Evolutionary conservation across 768 basidiomycete species (phyloP).

Genomic region (Mycena rebaudengoi): DNA sequence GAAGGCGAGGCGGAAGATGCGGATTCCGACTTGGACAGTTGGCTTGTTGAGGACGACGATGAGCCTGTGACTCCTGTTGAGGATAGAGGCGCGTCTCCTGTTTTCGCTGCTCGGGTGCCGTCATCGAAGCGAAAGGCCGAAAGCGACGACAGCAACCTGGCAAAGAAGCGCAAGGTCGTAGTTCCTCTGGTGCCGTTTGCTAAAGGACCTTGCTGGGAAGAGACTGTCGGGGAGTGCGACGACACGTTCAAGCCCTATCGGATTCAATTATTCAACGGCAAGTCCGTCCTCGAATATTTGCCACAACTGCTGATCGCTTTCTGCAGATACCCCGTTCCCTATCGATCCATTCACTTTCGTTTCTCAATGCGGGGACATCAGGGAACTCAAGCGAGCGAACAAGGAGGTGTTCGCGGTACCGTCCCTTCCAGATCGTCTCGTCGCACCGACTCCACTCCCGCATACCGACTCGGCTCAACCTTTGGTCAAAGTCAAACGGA

Average conservation of each 20-base stretch:
- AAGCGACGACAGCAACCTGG: conserved; percentile 53
- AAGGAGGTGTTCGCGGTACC: conserved; percentile 56
- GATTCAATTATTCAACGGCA: conserved; percentile 89
- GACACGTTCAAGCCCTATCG: conserved; percentile 78
- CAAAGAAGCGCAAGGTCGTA: conserved; percentile 81
- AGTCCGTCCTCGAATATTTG: conserved; percentile 25
- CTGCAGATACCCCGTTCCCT: conserved; percentile 72
- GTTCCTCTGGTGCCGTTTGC: conserved; percentile 81
- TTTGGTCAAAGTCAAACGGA: conserved; percentile 24
- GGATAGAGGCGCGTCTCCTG: conserved; percentile 15
- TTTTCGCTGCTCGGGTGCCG: background rate
- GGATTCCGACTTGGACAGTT: conserved; percentile 82
- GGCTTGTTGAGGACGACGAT: conserved; percentile 82
- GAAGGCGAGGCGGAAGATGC: conserved; percentile 64
- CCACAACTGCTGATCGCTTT: conserved; percentile 2
- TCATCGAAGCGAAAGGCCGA: conserved; percentile 74
- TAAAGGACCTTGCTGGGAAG: conserved; percentile 88
- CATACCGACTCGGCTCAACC: conserved; percentile 19
- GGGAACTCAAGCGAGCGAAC: conserved; percentile 38
- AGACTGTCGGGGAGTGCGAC: conserved; percentile 67
- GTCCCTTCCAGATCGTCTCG: conserved; percentile 49
- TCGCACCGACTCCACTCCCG: conserved; percentile 24
- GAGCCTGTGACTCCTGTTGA: conserved; percentile 46
- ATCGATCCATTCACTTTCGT: conserved; percentile 84
- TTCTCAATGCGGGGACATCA: conserved; percentile 57